Conservation (phyloP, 1,139 yeast genomes). For the Saccharomycopsis phalli region DNA sequence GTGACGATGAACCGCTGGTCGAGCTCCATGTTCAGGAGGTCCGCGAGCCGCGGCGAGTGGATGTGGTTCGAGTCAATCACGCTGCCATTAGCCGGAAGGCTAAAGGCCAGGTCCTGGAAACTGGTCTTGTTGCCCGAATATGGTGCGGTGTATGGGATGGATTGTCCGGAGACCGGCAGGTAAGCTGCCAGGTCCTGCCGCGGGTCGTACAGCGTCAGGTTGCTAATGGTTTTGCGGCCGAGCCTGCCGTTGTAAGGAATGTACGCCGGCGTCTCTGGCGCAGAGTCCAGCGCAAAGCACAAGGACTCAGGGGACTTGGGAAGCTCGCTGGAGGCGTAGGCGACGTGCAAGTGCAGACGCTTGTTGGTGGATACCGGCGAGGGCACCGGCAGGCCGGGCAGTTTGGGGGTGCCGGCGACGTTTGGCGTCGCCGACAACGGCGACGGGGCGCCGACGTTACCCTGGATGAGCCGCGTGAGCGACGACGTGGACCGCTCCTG, state of each 20-base stretch:
- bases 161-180: conserved; percentile 32
- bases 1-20: conserved; percentile 56
- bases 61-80: conserved; percentile 47
- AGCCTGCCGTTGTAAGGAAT: conserved; percentile 19
- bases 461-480: conserved; percentile 14
- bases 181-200: conserved; percentile 1
- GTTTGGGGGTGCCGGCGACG: neutral
- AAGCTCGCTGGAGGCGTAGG: neutral
- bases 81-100: conserved; percentile 41
- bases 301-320: neutral
- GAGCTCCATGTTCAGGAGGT: conserved; percentile 30
- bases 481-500: conserved; percentile 5
- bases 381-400: neutral
- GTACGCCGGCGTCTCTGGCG: neutral
- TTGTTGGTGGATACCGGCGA: neutral
- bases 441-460: conserved; percentile 1
- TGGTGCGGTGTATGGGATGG: conserved; percentile 53
- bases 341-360: conserved; percentile 1
- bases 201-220: neutral
- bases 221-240: neutral
- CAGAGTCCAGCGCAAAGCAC: conserved; percentile 2
- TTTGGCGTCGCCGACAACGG: neutral
- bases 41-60: conserved; percentile 43
- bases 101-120: conserved; percentile 15
- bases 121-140: conserved; percentile 27